These are phyloP conservation scores for Penicillium sp. DNA, from an alignment of 2,329 filamentous ascomycete species.

Conservation along the genomic window DNA sequence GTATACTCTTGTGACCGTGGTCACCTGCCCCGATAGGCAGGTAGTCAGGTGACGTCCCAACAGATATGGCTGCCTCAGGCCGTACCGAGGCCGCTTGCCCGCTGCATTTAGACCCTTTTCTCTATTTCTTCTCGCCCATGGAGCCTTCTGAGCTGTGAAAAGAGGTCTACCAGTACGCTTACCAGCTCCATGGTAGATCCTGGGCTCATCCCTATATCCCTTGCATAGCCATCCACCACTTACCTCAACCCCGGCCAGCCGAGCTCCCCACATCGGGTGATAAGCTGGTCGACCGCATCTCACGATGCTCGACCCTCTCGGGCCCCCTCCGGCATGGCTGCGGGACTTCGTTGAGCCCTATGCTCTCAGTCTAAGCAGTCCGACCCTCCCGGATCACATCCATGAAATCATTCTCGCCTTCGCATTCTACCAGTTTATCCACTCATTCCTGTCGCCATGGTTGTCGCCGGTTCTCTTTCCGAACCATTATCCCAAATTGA, in stretches of 20 bases:
- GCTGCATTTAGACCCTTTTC: constrained; percentile 11
- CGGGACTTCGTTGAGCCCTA: constrained; percentile 53
- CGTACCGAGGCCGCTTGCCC: constrained; percentile 18
- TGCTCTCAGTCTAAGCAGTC: constrained; percentile 56
- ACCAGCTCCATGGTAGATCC: constrained; percentile 14
- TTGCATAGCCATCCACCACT: constrained; percentile 9
- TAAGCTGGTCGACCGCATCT: constrained; percentile 19
- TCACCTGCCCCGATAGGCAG: constrained; percentile 18
- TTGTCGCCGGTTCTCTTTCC: constrained; percentile 60
- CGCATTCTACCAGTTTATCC: constrained; percentile 60
- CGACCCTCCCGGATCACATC: constrained; percentile 62
- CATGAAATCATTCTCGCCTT: constrained; percentile 65
- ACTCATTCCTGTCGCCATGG: constrained; percentile 58
- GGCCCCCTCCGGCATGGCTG: constrained; percentile 57
- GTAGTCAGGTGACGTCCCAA: constrained; percentile 27
- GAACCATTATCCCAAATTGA: constrained; percentile 58
- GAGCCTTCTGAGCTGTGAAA: constrained; percentile 10
- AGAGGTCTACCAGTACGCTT: constrained; percentile 1
- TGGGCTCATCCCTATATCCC: constrained; percentile 8
- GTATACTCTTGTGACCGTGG: constrained; percentile 6
- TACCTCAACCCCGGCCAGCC: constrained; percentile 8
- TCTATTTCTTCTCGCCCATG: constrained; percentile 16
- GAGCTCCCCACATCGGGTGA: constrained; percentile 24
- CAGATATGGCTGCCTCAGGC: constrained; percentile 24
- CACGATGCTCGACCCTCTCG: constrained; percentile 51